phyloP scores from a whole-genome alignment of 768 basidiomycete species.

The Amanita fuliginea region DNA sequence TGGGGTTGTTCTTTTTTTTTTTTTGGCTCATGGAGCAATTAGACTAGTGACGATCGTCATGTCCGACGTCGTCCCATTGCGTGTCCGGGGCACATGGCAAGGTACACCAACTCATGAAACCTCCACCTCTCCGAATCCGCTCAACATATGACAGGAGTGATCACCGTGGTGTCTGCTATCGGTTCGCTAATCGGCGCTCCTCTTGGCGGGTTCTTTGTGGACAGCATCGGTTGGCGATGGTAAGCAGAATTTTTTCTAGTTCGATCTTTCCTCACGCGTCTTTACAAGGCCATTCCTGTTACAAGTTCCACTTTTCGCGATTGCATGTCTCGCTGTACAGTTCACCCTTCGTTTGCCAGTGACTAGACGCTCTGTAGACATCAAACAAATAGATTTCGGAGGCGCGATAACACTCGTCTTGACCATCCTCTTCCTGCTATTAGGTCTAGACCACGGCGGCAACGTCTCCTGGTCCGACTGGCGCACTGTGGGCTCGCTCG shows the following conservation, averaged over 20 bases:
- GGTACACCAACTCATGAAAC: constrained; percentile 19
- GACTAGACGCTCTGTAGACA: constrained; percentile 27
- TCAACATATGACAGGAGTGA: constrained; percentile 26
- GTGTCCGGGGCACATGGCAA: constrained; percentile 59
- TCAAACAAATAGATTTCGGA: constrained; percentile 51
- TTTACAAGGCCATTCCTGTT: constrained; percentile 41
- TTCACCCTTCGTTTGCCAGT: constrained; percentile 45
- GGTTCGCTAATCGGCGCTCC: constrained; percentile 55
- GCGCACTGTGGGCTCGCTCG: constrained; percentile 25
- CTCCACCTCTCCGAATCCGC: neutral
- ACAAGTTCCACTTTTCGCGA: constrained; percentile 46
- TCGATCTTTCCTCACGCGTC: neutral
- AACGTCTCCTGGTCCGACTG: constrained; percentile 35
- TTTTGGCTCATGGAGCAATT: neutral
- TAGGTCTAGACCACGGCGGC: constrained; percentile 44
- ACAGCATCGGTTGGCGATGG: constrained; percentile 63
- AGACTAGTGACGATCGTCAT: constrained; percentile 56
- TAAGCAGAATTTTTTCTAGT: constrained; percentile 10
- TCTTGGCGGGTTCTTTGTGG: constrained; percentile 49
- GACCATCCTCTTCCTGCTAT: constrained; percentile 44
- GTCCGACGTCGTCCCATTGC: constrained; percentile 56
- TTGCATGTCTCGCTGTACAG: constrained; percentile 45
- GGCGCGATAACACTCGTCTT: constrained; percentile 46
- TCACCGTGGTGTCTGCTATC: constrained; percentile 48
- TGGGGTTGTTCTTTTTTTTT: too few relatives aligned